Base-by-base conservation (phyloP, 768 basidiomycete genomes). In the Tricholoma terreum region DNA sequence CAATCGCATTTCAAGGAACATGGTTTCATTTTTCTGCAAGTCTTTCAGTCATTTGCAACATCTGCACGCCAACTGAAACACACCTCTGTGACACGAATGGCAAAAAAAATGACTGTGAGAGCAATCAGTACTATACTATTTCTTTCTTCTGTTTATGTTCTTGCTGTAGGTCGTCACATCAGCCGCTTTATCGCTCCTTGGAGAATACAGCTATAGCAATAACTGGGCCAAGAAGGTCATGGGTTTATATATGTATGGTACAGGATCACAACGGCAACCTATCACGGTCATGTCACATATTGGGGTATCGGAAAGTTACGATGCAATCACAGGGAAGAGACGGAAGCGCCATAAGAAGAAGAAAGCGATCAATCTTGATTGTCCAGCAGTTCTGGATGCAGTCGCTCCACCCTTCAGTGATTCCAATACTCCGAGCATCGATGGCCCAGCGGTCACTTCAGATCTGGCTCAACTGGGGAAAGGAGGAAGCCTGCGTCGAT, bases 261-360 rank as follows among this genome's bases (percentile, higher is more conserved):
- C n/a, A n/a, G n/a, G 74, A 0, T 66, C 71, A 0, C 69, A 70
- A 31, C 63, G 71, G 0, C 75, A 75, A 49, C 56, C 64, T 0
- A 69, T 75, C 6, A 48, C 62, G 6, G 65, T 75, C 9, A 42
- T 74, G 10, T 66, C 69, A 6, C 63, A 64, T 36, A 35, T 74
- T 4, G 73, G 73, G 0, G 21, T 73, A 6, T 64, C 61, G 0
- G 66, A 68, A 43, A 73, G 73, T 58, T 75, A 75, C 54, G 56
- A 59, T 3, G 64, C 57, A 24, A 24, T 67, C 0, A 59, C 65
- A 2, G 64, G 55, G 14, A 61, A 66, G 15, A 30, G 53, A 30
- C 60, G 56, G 21, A 38, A 34, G 10, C 15, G 21, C 7, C 12
- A 31, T 14, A 33, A 36, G 17, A 1, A 33, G 73, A 0, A n/a